Percentiles rank a stretch among this genome's conserved stretches.
Evolutionary conservation across 2,329 filamentous ascomycete species (phyloP).

Genomic region (Colletotrichum ledebouriae): DNA sequence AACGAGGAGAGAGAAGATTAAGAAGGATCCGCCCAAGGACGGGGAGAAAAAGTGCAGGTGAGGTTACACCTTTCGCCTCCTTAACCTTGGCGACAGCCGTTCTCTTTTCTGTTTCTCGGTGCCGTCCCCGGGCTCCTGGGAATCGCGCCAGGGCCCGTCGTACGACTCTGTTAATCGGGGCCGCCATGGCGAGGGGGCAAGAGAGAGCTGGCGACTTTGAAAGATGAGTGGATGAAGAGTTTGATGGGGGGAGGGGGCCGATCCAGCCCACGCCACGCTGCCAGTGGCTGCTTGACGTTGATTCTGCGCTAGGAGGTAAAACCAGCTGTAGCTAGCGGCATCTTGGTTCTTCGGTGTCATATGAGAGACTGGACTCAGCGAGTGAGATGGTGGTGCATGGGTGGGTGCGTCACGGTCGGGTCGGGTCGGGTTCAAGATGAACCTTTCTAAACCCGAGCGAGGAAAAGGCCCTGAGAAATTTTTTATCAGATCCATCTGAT

Average conservation of each 20-base stretch:
- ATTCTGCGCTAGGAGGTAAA: slow-evolving; percentile 9
- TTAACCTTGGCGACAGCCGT: slow-evolving; percentile 22
- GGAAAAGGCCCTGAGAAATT: not conserved
- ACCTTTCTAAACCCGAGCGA: not conserved
- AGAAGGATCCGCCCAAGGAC: slow-evolving; percentile 8
- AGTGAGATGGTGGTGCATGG: not conserved
- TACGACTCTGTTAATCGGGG: slow-evolving; percentile 31
- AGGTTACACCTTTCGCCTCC: slow-evolving; percentile 36
- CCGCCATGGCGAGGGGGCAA: slow-evolving; percentile 1
- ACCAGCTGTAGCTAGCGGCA: slow-evolving; percentile 25
- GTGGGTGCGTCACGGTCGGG: not conserved
- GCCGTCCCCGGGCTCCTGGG: not conserved
- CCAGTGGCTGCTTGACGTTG: not conserved
- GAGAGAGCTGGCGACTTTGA: not conserved
- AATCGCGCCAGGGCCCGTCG: slow-evolving; percentile 4
- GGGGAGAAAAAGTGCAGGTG: not conserved
- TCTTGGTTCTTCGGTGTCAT: not conserved
- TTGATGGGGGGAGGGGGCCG: slow-evolving; percentile 12
- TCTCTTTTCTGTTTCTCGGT: not conserved
- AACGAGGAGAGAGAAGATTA: not conserved
- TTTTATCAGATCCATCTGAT: slow-evolving; percentile 43
- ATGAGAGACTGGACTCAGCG: no score
- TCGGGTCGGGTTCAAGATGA: slow-evolving; percentile 15
- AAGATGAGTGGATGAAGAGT: slow-evolving; percentile 13
- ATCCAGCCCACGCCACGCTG: slow-evolving; percentile 9